Conservation (phyloP, 202 grass and related monocot species). For the Musa balbisiana region DNA sequence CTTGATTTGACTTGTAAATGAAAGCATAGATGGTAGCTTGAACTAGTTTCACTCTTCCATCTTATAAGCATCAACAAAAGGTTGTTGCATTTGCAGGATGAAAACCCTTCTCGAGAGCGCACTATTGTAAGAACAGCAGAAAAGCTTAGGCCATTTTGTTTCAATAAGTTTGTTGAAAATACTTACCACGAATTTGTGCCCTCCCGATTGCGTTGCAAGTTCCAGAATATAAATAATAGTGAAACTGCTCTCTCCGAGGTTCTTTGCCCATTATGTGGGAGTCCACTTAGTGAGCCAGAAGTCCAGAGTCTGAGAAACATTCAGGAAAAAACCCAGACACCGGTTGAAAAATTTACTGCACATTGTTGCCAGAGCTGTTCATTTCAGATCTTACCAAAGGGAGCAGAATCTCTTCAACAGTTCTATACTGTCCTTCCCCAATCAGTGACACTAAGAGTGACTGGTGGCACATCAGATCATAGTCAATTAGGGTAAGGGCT, state of each 20-base stretch:
- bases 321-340: constrained; percentile 35
- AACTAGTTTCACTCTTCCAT: constrained; percentile 13
- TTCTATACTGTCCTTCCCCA: constrained; percentile 74
- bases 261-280: constrained; percentile 61
- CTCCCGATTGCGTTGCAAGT: constrained; percentile 70
- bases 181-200: constrained; percentile 77
- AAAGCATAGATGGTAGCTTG: neutral
- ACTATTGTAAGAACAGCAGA: constrained; percentile 89
- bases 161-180: constrained; percentile 81
- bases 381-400: constrained; percentile 72
- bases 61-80: constrained; percentile 5
- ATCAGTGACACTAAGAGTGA: constrained; percentile 46
- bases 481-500: constrained; percentile 45
- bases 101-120: constrained; percentile 84
- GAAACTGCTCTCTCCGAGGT: constrained; percentile 50
- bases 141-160: constrained; percentile 86
- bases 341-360: constrained; percentile 42
- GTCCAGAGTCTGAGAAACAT: constrained; percentile 48
- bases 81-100: constrained; percentile 42
- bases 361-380: constrained; percentile 76
- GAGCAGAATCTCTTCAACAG: constrained; percentile 27
- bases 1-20: constrained; percentile 10
- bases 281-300: constrained; percentile 74
- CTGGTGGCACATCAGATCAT: constrained; percentile 25
- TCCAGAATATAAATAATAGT: constrained; percentile 50